phyloP scores from a whole-genome alignment of 176 grass and related monocot species.

The Melocanna baccifera region DNA sequence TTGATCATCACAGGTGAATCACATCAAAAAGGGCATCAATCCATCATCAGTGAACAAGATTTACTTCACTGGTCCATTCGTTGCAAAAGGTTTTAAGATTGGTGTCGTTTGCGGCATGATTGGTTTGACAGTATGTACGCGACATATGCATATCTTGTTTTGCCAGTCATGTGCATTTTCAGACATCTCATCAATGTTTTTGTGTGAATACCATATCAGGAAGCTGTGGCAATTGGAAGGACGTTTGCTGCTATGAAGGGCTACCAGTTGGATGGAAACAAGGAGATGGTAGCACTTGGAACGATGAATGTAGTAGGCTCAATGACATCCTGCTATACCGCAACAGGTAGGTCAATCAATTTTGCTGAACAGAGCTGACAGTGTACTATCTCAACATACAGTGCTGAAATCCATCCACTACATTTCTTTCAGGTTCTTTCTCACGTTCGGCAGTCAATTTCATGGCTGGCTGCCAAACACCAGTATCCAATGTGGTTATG shows the following conservation, averaged over 20 bases:
- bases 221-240: constrained; percentile 95
- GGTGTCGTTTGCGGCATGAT: constrained; percentile 70
- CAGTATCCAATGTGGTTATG: constrained; percentile 89
- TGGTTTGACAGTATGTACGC: constrained; percentile 69
- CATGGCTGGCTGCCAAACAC: constrained; percentile 86
- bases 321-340: constrained; percentile 90
- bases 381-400: background rate
- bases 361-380: background rate
- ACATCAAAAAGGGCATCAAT: constrained; percentile 79
- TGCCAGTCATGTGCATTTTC: background rate
- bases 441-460: constrained; percentile 94
- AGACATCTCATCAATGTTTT: background rate
- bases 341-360: constrained; percentile 55
- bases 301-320: constrained; percentile 92
- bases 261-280: constrained; percentile 93
- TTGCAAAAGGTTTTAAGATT: constrained; percentile 85
- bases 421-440: constrained; percentile 69
- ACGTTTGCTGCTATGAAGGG: constrained; percentile 94
- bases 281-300: constrained; percentile 96
- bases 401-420: constrained; percentile 4
- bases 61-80: constrained; percentile 67
- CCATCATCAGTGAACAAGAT: constrained; percentile 76
- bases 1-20: constrained; percentile 55
- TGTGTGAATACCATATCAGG: constrained; percentile 42
- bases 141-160: background rate